Base-by-base conservation (phyloP, 306 rosid genomes). In the Gleditsia sinensis region DNA sequence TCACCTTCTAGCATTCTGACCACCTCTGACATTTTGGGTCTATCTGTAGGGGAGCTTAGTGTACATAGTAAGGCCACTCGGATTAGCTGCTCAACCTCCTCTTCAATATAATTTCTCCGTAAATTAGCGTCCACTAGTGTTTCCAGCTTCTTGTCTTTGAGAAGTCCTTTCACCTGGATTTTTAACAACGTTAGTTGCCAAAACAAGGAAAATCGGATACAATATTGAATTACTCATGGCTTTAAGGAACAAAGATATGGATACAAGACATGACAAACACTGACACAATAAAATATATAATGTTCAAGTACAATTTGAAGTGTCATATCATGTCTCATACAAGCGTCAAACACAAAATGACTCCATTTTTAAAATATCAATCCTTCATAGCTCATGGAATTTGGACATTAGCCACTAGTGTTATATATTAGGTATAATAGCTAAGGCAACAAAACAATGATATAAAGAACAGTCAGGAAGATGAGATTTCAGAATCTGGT, bases 1-100 rank as follows among this genome's bases (percentile, higher is more conserved):
- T 94, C 95, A 4, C 97, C 43, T 37, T 37, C 43, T 3, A 37
- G 12, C 43, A 37, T 37, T 7, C 1, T 37, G 43, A 37, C 11
- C 12, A 37, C 43, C 9, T 37, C 43, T 5, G 43, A 37, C 43
- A 37, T 37, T 9, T 37, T 37, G 12, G 43, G 43, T 37, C 43
- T 37, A 0, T 7, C 9, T 1, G 9, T 0, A 9, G 0, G 13
- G 43, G 16, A 11, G 0, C 9, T 5, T 11, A 1, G 48, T 42
- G 17, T 42, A 17, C 48, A 42, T 11, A 42, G 17, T 42, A 42
- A 13, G 48, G 48, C 16, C 3, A 42, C 17, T 2, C 3, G n/a
- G 48, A 13, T 11, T 11, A 42, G 16, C 4, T 13, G 48, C 5
- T 42, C 48, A 6, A 42, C 48, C 48, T 42, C 17, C 2, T 11